phyloP scores from a whole-genome alignment of 2,329 filamentous ascomycete species.

The Phialophora tarda region DNA sequence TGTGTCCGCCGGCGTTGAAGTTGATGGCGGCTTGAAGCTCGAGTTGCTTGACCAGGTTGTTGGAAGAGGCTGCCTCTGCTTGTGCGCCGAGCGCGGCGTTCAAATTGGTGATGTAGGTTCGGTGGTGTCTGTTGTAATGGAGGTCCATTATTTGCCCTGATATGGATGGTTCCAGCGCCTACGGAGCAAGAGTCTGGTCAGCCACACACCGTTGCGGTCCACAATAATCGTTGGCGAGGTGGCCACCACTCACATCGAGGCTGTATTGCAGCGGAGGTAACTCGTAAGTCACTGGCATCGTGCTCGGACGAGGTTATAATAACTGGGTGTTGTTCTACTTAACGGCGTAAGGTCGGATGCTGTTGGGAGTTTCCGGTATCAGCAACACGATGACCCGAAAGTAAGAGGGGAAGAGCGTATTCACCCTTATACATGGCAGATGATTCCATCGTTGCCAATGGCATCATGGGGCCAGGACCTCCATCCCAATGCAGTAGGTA shows the following conservation, averaged over 20 bases:
- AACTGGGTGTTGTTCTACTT: background rate
- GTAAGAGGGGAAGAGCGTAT: background rate
- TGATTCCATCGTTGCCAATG: background rate
- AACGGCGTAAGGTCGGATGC: background rate
- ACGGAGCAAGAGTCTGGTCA: background rate
- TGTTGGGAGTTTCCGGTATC: background rate
- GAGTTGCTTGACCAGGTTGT: conserved; percentile 63
- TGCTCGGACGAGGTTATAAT: background rate
- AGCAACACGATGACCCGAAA: background rate
- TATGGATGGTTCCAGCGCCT: conserved; percentile 51
- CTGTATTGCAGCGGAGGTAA: background rate
- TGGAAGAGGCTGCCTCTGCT: conserved; percentile 60
- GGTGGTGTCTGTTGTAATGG: conserved; percentile 92
- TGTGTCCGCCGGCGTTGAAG: conserved; percentile 68
- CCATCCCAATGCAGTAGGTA: background rate
- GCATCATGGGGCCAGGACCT: background rate
- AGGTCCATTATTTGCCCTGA: conserved; percentile 95
- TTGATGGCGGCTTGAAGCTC: conserved; percentile 66
- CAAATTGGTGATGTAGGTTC: conserved; percentile 89
- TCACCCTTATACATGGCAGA: background rate
- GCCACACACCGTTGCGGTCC: background rate
- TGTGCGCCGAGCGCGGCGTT: conserved; percentile 79
- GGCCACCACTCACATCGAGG: background rate
- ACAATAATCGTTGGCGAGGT: background rate
- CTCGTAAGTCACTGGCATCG: background rate